Conservation (phyloP, 2,329 filamentous ascomycete species). For the Rhynchosporium secalis region DNA sequence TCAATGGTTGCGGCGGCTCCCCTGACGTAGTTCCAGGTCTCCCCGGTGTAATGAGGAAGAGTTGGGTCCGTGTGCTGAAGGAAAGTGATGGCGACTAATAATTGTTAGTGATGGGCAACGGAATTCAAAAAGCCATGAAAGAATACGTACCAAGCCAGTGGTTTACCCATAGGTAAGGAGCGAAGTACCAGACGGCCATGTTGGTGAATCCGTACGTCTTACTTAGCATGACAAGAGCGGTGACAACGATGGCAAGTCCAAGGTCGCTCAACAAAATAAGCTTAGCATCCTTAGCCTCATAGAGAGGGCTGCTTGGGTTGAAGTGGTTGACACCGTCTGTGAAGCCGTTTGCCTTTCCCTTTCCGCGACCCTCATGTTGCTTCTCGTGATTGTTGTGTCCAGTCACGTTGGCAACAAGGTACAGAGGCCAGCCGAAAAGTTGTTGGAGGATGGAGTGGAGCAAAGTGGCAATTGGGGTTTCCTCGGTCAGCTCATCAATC, state of each 20-base stretch:
- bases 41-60: slow-evolving; percentile 85
- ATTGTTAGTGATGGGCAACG: slow-evolving; percentile 33
- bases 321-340: slow-evolving; percentile 92
- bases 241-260: slow-evolving; percentile 65
- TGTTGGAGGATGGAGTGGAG: slow-evolving; percentile 78
- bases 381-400: slow-evolving; percentile 93
- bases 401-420: slow-evolving; percentile 88
- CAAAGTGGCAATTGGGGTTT: slow-evolving; percentile 84
- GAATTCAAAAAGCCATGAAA: not conserved
- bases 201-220: slow-evolving; percentile 82
- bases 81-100: slow-evolving; percentile 87
- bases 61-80: slow-evolving; percentile 95
- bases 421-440: slow-evolving; percentile 89
- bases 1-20: slow-evolving; percentile 95
- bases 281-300: slow-evolving; percentile 86
- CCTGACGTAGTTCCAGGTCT: slow-evolving; percentile 89
- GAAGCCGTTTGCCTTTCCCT: slow-evolving; percentile 85
- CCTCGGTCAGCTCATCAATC: slow-evolving; percentile 85
- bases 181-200: slow-evolving; percentile 89
- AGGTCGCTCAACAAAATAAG: slow-evolving; percentile 85
- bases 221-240: slow-evolving; percentile 61
- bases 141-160: slow-evolving; percentile 87
- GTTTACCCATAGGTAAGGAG: slow-evolving; percentile 97
- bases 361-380: slow-evolving; percentile 89
- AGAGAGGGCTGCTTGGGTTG: slow-evolving; percentile 82